A percentile compares a stretch with the other conserved stretches of the same genome.
Conservation (phyloP, 208 protist genomes). For the Entamoeba moshkovskii region DNA sequence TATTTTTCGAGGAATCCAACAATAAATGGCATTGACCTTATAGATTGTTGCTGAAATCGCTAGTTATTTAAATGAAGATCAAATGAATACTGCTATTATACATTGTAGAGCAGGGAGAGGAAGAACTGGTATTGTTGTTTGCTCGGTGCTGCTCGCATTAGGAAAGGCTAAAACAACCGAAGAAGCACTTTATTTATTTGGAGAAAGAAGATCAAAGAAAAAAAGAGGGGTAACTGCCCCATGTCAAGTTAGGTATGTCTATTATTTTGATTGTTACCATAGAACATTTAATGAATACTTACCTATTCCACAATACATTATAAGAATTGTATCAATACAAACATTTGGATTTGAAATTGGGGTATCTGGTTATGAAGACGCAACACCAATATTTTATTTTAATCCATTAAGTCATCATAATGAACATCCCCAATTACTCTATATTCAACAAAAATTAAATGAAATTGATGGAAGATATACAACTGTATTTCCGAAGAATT, state of each 20-base stretch:
- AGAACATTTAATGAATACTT: not conserved
- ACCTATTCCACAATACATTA: not conserved
- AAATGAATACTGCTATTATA: not conserved
- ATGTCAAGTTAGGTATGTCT: not conserved
- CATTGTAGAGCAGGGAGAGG: conserved; percentile 25
- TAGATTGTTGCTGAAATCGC: not conserved
- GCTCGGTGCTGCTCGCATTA: not conserved
- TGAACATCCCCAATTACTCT: not conserved
- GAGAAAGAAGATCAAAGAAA: not conserved
- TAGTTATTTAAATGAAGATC: not conserved
- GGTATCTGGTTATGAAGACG: not conserved
- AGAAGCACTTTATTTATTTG: not conserved
- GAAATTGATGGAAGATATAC: not conserved
- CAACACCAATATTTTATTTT: not conserved
- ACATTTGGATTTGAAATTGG: not conserved
- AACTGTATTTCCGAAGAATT: not conserved
- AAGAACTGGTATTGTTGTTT: conserved; percentile 16
- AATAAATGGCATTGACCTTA: no score
- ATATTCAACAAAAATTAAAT: not conserved
- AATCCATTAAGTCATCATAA: not conserved
- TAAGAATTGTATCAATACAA: not conserved
- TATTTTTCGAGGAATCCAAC: no score
- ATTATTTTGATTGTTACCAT: not conserved
- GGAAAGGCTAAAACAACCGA: not conserved
- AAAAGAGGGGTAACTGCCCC: not conserved